Percentiles rank a stretch among this genome's conserved stretches.
Evolutionary conservation across 2,329 filamentous ascomycete genomes (phyloP).

Genomic region (Blumeria graminis): DNA sequence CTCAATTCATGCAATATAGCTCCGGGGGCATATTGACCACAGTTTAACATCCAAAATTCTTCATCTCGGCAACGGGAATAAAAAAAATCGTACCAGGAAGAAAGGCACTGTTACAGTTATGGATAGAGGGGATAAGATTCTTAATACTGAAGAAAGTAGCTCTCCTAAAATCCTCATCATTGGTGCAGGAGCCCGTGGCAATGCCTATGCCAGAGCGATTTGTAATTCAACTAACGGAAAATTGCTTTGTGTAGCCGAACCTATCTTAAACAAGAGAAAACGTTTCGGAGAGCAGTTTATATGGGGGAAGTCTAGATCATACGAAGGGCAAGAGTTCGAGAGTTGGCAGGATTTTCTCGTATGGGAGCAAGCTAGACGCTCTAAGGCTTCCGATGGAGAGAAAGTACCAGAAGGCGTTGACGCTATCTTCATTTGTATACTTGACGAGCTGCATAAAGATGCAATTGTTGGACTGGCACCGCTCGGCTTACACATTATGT

Average conservation of each 20-base stretch:
- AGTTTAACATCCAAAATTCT: too few species aligned
- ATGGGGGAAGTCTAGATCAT: conserved; percentile 30
- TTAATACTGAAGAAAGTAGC: conserved; percentile 4
- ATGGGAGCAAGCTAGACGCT: conserved; percentile 42
- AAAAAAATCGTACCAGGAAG: too few species aligned
- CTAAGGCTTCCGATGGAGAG: conserved; percentile 24
- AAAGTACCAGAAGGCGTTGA: conserved; percentile 20
- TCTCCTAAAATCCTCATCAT: conserved; percentile 52
- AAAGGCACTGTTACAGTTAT: too few species aligned
- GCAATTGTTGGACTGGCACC: conserved; percentile 52
- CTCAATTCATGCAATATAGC: too few species aligned
- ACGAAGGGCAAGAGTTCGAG: conserved; percentile 41
- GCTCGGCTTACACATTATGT: conserved; percentile 60
- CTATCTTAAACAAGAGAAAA: conserved; percentile 49
- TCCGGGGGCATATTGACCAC: too few species aligned
- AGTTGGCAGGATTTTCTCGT: conserved; percentile 54
- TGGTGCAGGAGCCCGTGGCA: conserved; percentile 59
- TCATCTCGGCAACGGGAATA: too few species aligned
- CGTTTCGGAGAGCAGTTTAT: conserved; percentile 49
- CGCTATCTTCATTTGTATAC: conserved; percentile 45
- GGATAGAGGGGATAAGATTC: too few species aligned
- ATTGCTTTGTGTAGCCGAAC: conserved; percentile 62
- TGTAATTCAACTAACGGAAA: conserved; percentile 37
- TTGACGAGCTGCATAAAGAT: conserved; percentile 72
- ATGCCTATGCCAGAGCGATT: conserved; percentile 47